Conservation (phyloP, 2,329 filamentous ascomycete species). For the Aspergillus jensenii region DNA sequence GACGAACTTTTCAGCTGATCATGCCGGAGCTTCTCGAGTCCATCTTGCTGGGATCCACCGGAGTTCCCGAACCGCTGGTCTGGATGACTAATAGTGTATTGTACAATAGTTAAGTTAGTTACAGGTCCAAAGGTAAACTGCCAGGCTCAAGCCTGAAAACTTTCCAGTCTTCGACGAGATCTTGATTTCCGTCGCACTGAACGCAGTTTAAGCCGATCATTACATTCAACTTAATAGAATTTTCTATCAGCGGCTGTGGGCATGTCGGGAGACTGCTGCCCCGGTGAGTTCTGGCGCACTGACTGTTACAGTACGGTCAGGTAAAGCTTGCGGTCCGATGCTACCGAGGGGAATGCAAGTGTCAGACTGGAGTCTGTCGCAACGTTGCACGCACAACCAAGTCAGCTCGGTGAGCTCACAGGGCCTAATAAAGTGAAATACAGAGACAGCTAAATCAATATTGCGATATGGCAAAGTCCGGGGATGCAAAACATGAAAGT, state of each 20-base stretch:
- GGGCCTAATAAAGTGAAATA: neutral
- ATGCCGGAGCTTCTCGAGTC: constrained; percentile 14
- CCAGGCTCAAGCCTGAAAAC: neutral
- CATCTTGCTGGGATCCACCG: constrained; percentile 12
- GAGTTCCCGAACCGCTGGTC: constrained; percentile 17
- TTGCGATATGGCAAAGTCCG: too few species aligned
- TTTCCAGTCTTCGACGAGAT: neutral
- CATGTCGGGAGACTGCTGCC: neutral
- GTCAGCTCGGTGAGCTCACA: neutral
- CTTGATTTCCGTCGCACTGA: neutral
- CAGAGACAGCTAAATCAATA: too few species aligned
- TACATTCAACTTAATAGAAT: neutral
- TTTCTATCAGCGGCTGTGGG: neutral
- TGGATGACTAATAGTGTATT: constrained; percentile 8
- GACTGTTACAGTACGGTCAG: constrained; percentile 11
- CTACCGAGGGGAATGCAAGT: constrained; percentile 9
- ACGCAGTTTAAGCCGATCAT: neutral
- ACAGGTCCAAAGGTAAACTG: neutral
- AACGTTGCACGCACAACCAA: constrained; percentile 9
- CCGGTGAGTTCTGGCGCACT: neutral
- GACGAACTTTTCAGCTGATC: constrained; percentile 9
- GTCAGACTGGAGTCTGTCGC: constrained; percentile 6
- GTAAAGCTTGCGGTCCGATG: constrained; percentile 8
- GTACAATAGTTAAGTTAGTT: neutral
- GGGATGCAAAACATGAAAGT: neutral